These are phyloP conservation scores for Phytophthora meadii DNA, from an alignment of 352 stramenopile genomes.

Conservation along the genomic window DNA sequence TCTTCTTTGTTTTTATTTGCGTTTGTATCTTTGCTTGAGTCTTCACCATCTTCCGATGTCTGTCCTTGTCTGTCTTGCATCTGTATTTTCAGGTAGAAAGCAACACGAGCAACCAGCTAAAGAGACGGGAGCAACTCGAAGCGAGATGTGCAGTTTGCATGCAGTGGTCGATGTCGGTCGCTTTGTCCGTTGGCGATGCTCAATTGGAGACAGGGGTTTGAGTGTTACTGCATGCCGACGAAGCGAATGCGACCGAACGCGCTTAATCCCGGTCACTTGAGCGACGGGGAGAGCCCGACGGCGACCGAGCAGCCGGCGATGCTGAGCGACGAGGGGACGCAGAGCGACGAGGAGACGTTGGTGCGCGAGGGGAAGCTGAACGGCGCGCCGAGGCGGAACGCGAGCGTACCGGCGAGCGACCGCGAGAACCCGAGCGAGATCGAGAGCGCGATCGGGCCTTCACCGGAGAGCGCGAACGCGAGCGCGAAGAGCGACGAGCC, in stretches of 20 bases:
- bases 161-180: slow-evolving; percentile 18
- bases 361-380: slow-evolving; percentile 31
- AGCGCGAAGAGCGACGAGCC: slow-evolving; percentile 55
- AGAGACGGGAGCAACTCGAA: slow-evolving; percentile 19
- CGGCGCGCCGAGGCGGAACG: slow-evolving; percentile 43
- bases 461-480: slow-evolving; percentile 56
- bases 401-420: slow-evolving; percentile 45
- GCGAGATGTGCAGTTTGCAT: slow-evolving; percentile 36
- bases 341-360: slow-evolving; percentile 26
- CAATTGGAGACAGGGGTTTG: slow-evolving; percentile 14
- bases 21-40: slow-evolving; percentile 47
- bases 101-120: slow-evolving; percentile 23
- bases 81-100: slow-evolving; percentile 28
- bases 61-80: slow-evolving; percentile 31
- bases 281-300: slow-evolving; percentile 58
- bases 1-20: slow-evolving; percentile 56
- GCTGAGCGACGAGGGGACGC: slow-evolving; percentile 35
- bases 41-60: slow-evolving; percentile 39
- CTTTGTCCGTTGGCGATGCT: slow-evolving; percentile 11
- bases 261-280: slow-evolving; percentile 49
- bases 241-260: slow-evolving; percentile 9
- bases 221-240: slow-evolving; percentile 12
- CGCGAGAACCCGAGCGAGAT: slow-evolving; percentile 47
- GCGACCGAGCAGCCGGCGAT: slow-evolving; percentile 55
- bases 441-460: slow-evolving; percentile 52